A percentile compares a stretch with the other conserved stretches of the same genome.
Evolutionary conservation across 2,329 filamentous ascomycete genomes (phyloP).

Genomic region (Pyrenophora teres): DNA sequence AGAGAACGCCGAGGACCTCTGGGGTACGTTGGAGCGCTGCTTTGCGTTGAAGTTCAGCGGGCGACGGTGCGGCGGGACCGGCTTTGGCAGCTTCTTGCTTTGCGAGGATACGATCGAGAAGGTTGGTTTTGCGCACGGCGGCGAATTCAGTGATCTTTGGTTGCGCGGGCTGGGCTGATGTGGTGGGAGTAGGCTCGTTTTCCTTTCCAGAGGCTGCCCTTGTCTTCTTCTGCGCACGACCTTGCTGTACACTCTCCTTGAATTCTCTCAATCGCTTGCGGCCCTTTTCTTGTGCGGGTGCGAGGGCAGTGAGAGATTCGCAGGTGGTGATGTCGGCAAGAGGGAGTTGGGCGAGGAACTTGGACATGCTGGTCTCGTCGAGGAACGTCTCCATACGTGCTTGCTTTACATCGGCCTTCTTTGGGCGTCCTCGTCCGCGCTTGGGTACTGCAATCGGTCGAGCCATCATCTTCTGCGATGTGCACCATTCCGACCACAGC

Average conservation of each 20-base stretch:
- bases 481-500: slow-evolving; percentile 52
- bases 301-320: slow-evolving; percentile 58
- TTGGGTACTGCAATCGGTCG: slow-evolving; percentile 41
- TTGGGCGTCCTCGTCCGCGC: slow-evolving; percentile 42
- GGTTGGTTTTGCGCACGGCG: slow-evolving; percentile 50
- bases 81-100: slow-evolving; percentile 52
- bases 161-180: slow-evolving; percentile 25
- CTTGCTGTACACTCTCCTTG: slow-evolving; percentile 61
- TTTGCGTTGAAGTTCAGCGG: slow-evolving; percentile 51
- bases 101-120: slow-evolving; percentile 57
- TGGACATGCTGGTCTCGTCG: slow-evolving; percentile 40
- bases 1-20: slow-evolving; percentile 52
- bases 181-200: slow-evolving; percentile 27
- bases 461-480: slow-evolving; percentile 25
- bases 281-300: slow-evolving; percentile 66
- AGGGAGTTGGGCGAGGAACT: slow-evolving; percentile 63
- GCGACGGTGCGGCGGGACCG: slow-evolving; percentile 47
- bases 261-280: slow-evolving; percentile 72
- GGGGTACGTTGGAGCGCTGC: slow-evolving; percentile 55
- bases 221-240: slow-evolving; percentile 39
- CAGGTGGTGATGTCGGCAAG: slow-evolving; percentile 59
- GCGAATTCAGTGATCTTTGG: slow-evolving; percentile 47
- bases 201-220: slow-evolving; percentile 38
- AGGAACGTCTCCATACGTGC: slow-evolving; percentile 55
- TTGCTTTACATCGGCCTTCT: slow-evolving; percentile 43